Percentiles rank a stretch among this genome's conserved stretches.
Evolutionary conservation across 192 early-diverging fungal genomes (phyloP).

Genomic region (Spizellomyces sp.): DNA sequence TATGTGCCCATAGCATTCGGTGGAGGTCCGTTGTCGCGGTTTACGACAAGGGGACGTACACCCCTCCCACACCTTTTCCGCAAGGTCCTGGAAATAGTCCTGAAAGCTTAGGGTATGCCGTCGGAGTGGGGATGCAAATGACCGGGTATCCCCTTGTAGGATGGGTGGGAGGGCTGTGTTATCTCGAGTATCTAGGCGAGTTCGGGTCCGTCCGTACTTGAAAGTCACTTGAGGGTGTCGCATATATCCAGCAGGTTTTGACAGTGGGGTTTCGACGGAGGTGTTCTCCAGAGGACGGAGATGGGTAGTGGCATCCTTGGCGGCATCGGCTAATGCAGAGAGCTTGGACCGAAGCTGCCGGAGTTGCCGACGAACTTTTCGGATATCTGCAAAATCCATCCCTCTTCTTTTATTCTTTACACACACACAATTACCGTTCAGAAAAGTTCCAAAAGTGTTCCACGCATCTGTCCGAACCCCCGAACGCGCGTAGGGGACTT

Average conservation of each 20-base stretch:
- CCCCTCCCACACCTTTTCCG: constrained; percentile 11
- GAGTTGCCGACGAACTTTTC: constrained; percentile 17
- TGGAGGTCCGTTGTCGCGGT: not conserved
- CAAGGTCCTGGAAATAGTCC: constrained; percentile 20
- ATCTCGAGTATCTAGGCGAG: not conserved
- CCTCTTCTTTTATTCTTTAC: not conserved
- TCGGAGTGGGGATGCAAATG: not conserved
- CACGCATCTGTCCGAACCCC: too few species aligned
- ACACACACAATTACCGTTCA: not conserved
- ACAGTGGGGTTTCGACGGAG: not conserved
- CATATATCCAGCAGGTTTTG: not conserved
- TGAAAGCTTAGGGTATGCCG: not conserved
- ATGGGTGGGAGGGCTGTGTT: not conserved
- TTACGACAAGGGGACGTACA: not conserved
- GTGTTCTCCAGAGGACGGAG: not conserved
- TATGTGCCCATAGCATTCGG: not conserved
- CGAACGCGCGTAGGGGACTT: too few species aligned
- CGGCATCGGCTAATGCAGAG: not conserved
- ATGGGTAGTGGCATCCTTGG: not conserved
- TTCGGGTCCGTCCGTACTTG: not conserved
- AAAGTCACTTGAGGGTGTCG: not conserved
- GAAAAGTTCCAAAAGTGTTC: too few species aligned
- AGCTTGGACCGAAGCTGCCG: constrained; percentile 28
- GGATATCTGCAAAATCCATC: constrained; percentile 20
- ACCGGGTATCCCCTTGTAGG: not conserved